Conservation (phyloP, 2,329 filamentous ascomycete species). For the Calonectria fujianensis region DNA sequence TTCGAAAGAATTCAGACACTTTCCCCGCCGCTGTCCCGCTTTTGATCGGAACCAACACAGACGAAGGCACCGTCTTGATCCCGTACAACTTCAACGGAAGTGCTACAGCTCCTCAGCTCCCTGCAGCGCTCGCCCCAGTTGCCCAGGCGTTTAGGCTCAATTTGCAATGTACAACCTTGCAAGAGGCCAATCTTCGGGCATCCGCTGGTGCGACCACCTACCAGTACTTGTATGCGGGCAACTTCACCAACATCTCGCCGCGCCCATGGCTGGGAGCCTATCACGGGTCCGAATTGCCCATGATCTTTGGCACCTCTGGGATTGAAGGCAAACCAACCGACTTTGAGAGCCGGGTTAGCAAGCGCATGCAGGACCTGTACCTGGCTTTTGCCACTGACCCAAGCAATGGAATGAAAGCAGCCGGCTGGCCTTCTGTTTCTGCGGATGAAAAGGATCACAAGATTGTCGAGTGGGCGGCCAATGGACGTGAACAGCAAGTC, state of each 20-base stretch:
- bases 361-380: constrained; percentile 47
- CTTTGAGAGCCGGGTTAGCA: constrained; percentile 41
- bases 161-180: constrained; percentile 43
- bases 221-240: constrained; percentile 47
- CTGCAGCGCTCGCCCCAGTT: constrained; percentile 24
- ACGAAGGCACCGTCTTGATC: constrained; percentile 45
- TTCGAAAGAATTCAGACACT: background rate
- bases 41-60: constrained; percentile 45
- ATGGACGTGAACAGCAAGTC: constrained; percentile 9
- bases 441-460: background rate
- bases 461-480: constrained; percentile 38
- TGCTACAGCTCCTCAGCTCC: constrained; percentile 42
- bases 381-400: constrained; percentile 43
- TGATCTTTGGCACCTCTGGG: constrained; percentile 42
- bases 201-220: constrained; percentile 43
- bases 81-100: constrained; percentile 42
- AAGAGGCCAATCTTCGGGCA: constrained; percentile 37
- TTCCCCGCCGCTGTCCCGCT: constrained; percentile 33
- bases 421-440: constrained; percentile 28
- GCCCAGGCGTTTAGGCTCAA: constrained; percentile 39
- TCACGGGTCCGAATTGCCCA: constrained; percentile 45
- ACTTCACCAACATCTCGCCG: constrained; percentile 49
- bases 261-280: constrained; percentile 46
- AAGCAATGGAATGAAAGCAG: constrained; percentile 19
- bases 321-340: constrained; percentile 34